Percentiles rank a stretch among this genome's conserved stretches.
phyloP scores from a whole-genome alignment of 1,284 basidiomycete species.

The Leucocoprinus gongylophorus region DNA sequence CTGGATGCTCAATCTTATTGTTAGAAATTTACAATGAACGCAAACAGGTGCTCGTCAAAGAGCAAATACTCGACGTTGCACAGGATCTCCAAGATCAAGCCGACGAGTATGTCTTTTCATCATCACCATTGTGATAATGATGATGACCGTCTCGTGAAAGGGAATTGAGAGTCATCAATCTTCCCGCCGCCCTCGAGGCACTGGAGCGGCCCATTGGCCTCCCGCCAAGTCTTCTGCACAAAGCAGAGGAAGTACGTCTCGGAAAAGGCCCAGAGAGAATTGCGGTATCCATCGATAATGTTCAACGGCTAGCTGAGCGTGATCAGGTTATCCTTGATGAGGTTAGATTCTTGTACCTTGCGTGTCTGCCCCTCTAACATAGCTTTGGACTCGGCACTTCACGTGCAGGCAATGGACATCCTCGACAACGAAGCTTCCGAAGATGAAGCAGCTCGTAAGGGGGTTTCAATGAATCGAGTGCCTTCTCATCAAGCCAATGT shows the following conservation, averaged over 20 bases:
- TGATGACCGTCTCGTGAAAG: slow-evolving; percentile 32
- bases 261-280: slow-evolving; percentile 74
- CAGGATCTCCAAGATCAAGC: slow-evolving; percentile 62
- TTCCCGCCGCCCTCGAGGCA: slow-evolving; percentile 86
- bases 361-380: neutral
- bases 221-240: slow-evolving; percentile 81
- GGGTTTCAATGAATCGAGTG: slow-evolving; percentile 41
- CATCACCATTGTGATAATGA: neutral
- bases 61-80: slow-evolving; percentile 57
- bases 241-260: slow-evolving; percentile 78
- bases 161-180: slow-evolving; percentile 63
- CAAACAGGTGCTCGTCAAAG: slow-evolving; percentile 67
- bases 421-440: slow-evolving; percentile 86
- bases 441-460: slow-evolving; percentile 64
- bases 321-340: slow-evolving; percentile 68
- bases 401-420: slow-evolving; percentile 71
- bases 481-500: slow-evolving; percentile 78
- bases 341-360: slow-evolving; percentile 36
- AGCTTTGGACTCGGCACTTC: slow-evolving; percentile 2
- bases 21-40: slow-evolving; percentile 85
- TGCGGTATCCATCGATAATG: slow-evolving; percentile 66
- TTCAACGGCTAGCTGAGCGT: slow-evolving; percentile 59
- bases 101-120: slow-evolving; percentile 45
- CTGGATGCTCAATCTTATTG: slow-evolving; percentile 1
- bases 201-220: slow-evolving; percentile 82